These are phyloP conservation scores for Fraxinus quadrangulata DNA, from an alignment of 257 asterid species.

Conservation along the genomic window DNA sequence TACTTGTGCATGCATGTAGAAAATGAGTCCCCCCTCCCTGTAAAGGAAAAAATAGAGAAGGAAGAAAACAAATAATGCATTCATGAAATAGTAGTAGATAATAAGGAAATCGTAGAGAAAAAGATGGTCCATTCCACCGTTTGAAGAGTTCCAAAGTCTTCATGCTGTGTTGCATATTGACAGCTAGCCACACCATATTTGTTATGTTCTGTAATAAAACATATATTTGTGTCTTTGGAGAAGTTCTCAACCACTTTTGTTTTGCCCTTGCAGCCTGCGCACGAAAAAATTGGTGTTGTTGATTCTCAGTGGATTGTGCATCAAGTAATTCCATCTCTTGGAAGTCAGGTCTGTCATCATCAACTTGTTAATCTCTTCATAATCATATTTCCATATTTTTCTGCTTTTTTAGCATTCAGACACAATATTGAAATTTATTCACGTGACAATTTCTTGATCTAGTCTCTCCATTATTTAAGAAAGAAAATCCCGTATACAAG, in stretches of 20 bases:
- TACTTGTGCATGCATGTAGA: neutral
- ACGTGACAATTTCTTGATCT: neutral
- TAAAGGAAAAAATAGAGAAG: neutral
- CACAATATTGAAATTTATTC: neutral
- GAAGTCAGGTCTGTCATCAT: constrained; percentile 79
- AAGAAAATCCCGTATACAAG: neutral
- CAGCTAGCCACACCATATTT: neutral
- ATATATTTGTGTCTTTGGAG: neutral
- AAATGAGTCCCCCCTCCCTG: neutral
- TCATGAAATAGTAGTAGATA: neutral
- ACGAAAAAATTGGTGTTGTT: constrained; percentile 97
- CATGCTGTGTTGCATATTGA: constrained; percentile 6
- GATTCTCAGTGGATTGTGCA: constrained; percentile 99
- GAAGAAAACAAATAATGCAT: neutral
- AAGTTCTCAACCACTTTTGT: neutral
- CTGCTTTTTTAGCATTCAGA: neutral
- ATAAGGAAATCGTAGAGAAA: neutral
- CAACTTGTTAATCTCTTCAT: constrained; percentile 20
- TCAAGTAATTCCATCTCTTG: constrained; percentile 99
- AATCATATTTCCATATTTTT: neutral
- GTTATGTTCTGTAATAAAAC: neutral
- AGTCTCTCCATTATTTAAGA: neutral
- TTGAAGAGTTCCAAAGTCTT: constrained; percentile 2
- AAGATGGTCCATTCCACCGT: neutral
- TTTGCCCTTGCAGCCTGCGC: constrained; percentile 81